Conservation (phyloP, 257 asterid genomes). For the Cordia subcordata region DNA sequence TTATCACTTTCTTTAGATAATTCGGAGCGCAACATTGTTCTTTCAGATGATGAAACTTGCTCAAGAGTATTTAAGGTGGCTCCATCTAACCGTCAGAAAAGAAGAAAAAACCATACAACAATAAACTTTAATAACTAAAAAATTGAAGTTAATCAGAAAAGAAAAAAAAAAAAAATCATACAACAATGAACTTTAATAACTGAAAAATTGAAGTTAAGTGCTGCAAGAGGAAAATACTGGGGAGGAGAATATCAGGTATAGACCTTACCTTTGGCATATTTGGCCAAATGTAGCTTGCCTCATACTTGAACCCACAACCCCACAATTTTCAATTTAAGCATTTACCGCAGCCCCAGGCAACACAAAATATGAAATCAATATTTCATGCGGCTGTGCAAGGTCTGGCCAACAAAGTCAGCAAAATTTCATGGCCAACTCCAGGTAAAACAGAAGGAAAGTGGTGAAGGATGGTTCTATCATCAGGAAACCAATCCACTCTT, state of each 20-base stretch:
- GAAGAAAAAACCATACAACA: background rate
- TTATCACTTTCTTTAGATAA: slow-evolving; percentile 7
- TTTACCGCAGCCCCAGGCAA: background rate
- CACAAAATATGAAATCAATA: background rate
- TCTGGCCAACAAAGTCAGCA: too few species aligned
- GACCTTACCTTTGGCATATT: background rate
- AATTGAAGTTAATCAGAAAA: background rate
- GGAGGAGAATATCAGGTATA: background rate
- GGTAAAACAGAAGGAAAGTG: slow-evolving; percentile 7
- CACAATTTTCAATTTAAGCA: background rate
- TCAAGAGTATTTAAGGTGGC: slow-evolving; percentile 11
- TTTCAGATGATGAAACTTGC: slow-evolving; percentile 10
- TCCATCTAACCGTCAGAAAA: slow-evolving; percentile 6
- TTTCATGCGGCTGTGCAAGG: too few species aligned
- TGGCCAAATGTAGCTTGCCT: background rate
- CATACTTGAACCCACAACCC: background rate
- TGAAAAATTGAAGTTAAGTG: background rate
- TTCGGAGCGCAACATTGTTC: slow-evolving; percentile 13
- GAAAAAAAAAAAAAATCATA: background rate
- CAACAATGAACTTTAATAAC: background rate
- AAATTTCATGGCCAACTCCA: too few species aligned
- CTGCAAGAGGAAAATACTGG: background rate
- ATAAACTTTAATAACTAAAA: background rate
- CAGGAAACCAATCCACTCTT: slow-evolving; percentile 9
- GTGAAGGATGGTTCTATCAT: slow-evolving; percentile 9